phyloP scores from a whole-genome alignment of 2,329 filamentous ascomycete genomes.

The Neophaeococcomyces aloes region DNA sequence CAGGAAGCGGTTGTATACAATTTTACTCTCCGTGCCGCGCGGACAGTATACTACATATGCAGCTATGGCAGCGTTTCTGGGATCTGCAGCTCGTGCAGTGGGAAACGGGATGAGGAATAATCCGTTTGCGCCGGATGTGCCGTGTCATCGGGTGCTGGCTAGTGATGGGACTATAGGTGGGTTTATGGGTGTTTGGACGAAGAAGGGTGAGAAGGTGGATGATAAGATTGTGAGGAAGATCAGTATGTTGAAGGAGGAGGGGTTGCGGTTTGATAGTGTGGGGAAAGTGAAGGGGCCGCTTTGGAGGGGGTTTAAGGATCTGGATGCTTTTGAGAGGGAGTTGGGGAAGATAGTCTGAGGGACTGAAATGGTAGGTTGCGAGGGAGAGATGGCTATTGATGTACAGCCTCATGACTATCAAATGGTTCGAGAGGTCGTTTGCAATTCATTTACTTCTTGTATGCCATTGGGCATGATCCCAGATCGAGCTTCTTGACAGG shows the following conservation, averaged over 20 bases:
- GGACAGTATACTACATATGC: conserved; percentile 72
- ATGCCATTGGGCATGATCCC: conserved; percentile 51
- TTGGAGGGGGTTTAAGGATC: conserved; percentile 7
- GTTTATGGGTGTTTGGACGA: conserved; percentile 40
- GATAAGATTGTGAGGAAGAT: conserved; percentile 34
- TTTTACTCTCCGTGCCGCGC: conserved; percentile 65
- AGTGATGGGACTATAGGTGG: conserved; percentile 32
- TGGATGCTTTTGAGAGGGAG: conserved; percentile 5
- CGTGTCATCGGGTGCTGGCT: conserved; percentile 30
- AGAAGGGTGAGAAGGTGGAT: conserved; percentile 33
- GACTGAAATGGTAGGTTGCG: background rate
- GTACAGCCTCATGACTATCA: no score
- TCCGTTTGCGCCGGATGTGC: conserved; percentile 34
- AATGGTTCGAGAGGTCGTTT: no score
- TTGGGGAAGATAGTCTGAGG: background rate
- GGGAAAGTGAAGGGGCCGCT: conserved; percentile 19
- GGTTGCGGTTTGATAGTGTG: conserved; percentile 26
- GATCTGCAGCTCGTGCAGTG: conserved; percentile 26
- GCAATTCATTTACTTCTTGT: conserved; percentile 1
- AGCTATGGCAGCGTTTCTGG: conserved; percentile 50
- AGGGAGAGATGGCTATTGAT: no score
- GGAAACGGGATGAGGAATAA: conserved; percentile 34
- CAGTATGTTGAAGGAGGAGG: conserved; percentile 26
- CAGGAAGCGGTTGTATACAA: conserved; percentile 51
- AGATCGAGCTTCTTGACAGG: conserved; percentile 54